Conservation (phyloP, 768 basidiomycete genomes). For the Trametes villosa region DNA sequence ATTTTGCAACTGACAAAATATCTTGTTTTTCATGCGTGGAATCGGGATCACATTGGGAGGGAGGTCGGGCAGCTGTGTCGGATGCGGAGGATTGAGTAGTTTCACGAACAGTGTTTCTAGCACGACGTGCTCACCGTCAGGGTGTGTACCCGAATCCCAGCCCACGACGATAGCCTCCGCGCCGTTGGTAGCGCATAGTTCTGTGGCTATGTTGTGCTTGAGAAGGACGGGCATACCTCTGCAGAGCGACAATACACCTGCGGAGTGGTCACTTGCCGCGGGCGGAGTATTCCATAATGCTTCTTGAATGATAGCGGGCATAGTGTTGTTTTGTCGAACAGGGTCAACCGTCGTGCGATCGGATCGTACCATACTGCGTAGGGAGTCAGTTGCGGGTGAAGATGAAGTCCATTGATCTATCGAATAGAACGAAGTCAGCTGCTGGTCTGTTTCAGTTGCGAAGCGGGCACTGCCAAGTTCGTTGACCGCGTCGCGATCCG, state of each 20-base stretch:
- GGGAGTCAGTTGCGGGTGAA: not conserved
- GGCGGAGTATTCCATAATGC: not conserved
- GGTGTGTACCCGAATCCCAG: not conserved
- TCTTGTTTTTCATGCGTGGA: not conserved
- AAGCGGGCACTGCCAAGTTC: constrained; percentile 34
- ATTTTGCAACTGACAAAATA: not conserved
- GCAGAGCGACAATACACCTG: not conserved
- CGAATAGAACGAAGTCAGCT: not conserved
- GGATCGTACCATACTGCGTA: not conserved
- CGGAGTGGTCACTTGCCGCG: not conserved
- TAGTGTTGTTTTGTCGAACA: not conserved
- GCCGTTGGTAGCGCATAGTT: constrained; percentile 3
- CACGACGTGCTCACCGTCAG: not conserved
- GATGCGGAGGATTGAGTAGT: not conserved
- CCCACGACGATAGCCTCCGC: not conserved
- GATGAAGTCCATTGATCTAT: not conserved
- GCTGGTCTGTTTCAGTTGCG: constrained; percentile 29
- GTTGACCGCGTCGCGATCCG: constrained; percentile 44
- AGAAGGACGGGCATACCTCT: not conserved
- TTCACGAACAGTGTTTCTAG: not conserved
- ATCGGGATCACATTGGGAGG: constrained; percentile 20
- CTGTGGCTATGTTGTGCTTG: constrained; percentile 2
- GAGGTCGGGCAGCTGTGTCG: not conserved
- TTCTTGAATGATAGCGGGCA: not conserved
- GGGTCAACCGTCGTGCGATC: not conserved